Conservation (phyloP, 2,329 filamentous ascomycete species). For the Aspergillus persii region DNA sequence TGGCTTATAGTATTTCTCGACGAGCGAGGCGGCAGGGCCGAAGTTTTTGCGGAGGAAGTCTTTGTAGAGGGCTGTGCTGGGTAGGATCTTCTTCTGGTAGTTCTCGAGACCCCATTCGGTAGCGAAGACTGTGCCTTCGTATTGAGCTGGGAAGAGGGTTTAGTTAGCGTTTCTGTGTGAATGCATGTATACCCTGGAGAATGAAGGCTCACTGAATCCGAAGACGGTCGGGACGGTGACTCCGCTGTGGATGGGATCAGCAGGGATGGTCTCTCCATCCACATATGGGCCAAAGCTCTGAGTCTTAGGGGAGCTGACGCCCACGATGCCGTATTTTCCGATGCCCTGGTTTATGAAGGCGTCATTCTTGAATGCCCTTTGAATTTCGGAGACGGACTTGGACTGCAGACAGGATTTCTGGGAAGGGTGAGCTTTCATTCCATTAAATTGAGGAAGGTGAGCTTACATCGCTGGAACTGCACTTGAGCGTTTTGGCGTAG, state of each 20-base stretch:
- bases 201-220: constrained; percentile 19
- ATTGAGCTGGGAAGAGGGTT: background rate
- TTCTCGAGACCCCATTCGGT: background rate
- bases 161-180: background rate
- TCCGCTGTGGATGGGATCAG: constrained; percentile 15
- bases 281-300: constrained; percentile 16
- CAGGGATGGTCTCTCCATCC: constrained; percentile 18
- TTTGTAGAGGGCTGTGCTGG: constrained; percentile 11
- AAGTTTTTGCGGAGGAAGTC: constrained; percentile 18
- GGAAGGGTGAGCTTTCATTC: background rate
- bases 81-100: background rate
- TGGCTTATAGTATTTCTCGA: constrained; percentile 15
- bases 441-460: too few species aligned
- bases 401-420: constrained; percentile 22
- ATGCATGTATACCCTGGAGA: too few species aligned
- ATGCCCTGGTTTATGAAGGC: background rate
- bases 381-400: constrained; percentile 10
- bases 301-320: background rate
- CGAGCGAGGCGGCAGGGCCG: constrained; percentile 11
- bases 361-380: constrained; percentile 9
- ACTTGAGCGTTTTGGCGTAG: background rate
- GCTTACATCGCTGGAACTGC: background rate
- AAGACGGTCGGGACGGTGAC: constrained; percentile 19
- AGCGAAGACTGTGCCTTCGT: background rate
- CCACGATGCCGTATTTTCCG: background rate